Evolutionary conservation across 441 rosid genomes (phyloP).

Genomic region (Populus hybrid): DNA sequence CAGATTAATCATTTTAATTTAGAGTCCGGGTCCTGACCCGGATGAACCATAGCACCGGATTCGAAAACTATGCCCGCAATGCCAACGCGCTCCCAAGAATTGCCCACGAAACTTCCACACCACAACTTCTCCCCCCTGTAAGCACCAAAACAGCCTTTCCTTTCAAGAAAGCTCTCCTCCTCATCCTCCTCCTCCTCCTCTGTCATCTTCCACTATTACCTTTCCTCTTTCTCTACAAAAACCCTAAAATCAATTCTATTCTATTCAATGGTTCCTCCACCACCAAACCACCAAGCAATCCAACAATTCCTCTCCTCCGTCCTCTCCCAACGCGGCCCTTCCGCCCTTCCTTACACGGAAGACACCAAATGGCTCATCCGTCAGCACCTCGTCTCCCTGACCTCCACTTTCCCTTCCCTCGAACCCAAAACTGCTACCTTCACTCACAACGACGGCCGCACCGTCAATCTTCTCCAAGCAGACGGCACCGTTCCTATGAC

Average conservation of each 20-base stretch:
- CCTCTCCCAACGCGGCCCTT: constrained; percentile 85
- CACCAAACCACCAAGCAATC: constrained; percentile 38
- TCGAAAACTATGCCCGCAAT: too few species aligned
- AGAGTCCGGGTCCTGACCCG: too few species aligned
- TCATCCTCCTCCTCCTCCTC: background rate
- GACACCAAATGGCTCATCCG: constrained; percentile 87
- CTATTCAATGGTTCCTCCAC: constrained; percentile 37
- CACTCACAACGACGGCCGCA: constrained; percentile 97
- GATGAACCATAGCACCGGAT: too few species aligned
- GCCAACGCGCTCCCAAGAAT: too few species aligned
- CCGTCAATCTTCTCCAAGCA: constrained; percentile 90
- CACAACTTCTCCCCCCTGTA: background rate
- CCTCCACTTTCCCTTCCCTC: constrained; percentile 64
- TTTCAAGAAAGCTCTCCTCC: background rate
- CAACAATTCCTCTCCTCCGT: constrained; percentile 84
- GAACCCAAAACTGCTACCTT: constrained; percentile 87
- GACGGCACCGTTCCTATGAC: constrained; percentile 92
- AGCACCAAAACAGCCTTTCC: background rate
- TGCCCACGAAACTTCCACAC: too few species aligned
- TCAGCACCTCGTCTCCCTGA: constrained; percentile 73
- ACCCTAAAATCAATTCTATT: constrained; percentile 15
- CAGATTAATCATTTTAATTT: too few species aligned
- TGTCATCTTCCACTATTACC: background rate
- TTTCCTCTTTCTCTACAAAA: background rate
- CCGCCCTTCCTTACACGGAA: constrained; percentile 78